Base-by-base conservation (phyloP, 2,329 filamentous ascomycete species). In the Aotearoamyces nothofagi region DNA sequence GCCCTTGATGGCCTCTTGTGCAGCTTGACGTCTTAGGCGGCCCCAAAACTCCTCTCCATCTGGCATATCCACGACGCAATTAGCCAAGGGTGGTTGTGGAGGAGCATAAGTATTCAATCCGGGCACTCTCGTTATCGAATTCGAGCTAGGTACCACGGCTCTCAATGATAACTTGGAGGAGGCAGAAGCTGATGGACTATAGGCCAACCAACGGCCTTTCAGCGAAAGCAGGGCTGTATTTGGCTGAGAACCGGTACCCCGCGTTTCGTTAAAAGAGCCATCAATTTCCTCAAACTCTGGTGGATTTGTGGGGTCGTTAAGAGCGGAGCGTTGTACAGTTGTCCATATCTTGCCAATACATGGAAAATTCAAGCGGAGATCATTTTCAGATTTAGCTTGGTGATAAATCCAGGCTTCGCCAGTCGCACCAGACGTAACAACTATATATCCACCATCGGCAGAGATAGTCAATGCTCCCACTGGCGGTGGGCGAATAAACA, bases 281-380 rank as follows among this genome's bases (percentile, higher is more conserved):
- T 46, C 46, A 15, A 35, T 33, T 37, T 48, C 46, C n/a, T 27
- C 32, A 27, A 33, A 32, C 4, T 36, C 33, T 30, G 33, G 33
- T 2, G 40, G 24, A 15, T 27, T 27, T 9, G 28, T 34, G 5
- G 41, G 22, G 11, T 49, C 44, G 14, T 57, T 57, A 33, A 61
- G 61, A 11, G 58, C 52, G 16, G 58, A 56, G 39, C 72, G 66
- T 46, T 90, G 81, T 15, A 93, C 60, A 24, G 74, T 76, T 1
- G 90, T 94, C 90, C 90, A 98, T 11, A 92, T 58, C 55, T 98
- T 98, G 12, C 78, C 86, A 31, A 90, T 61, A 43, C 84, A 94
- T 20, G 54, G 59, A 49, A 66, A 76, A 10, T 52, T 46, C 24
- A 56, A 39, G 13, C 55, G 54, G 1, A 51, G 46, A 13, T 65